A percentile compares a stretch with the other conserved stretches of the same genome.
Conservation (phyloP, 1,284 basidiomycete genomes). For the Cerioporus squamosus region DNA sequence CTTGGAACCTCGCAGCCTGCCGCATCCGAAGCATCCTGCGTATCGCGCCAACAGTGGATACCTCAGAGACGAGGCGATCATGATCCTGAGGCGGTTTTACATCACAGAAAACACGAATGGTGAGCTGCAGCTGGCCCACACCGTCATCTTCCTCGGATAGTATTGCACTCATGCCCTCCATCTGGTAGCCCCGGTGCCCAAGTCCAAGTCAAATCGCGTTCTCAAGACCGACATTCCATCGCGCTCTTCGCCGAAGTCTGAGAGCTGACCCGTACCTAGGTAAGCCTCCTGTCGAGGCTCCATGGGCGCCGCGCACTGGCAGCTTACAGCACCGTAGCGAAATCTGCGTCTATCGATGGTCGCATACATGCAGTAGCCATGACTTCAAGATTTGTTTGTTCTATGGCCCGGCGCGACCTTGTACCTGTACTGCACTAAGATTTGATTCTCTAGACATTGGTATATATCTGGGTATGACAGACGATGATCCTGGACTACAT, state of each 20-base stretch:
- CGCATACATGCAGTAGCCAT: no score
- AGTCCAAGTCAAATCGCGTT: constrained; percentile 72
- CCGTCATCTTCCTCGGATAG: constrained; percentile 13
- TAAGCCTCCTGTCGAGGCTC: no score
- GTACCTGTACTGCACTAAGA: no score
- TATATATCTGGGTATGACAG: no score
- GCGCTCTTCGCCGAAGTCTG: constrained; percentile 15
- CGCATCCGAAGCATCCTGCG: constrained; percentile 72
- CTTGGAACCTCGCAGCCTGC: constrained; percentile 44
- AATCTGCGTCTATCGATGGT: neutral
- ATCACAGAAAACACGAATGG: constrained; percentile 95
- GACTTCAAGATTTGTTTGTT: no score
- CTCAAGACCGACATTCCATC: constrained; percentile 75
- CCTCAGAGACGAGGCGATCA: constrained; percentile 91
- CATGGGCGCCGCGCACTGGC: no score
- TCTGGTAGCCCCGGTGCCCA: constrained; percentile 73
- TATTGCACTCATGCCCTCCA: neutral
- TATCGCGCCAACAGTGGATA: constrained; percentile 87
- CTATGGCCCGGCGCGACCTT: no score
- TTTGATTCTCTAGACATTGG: no score
- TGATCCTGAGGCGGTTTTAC: constrained; percentile 94
- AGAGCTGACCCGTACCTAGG: neutral
- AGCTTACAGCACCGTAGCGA: neutral
- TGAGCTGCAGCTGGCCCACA: constrained; percentile 37
- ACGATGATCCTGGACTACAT: no score